Evolutionary conservation across 208 protist genomes (phyloP).

Genomic region (Acanthamoeba healyi): DNA sequence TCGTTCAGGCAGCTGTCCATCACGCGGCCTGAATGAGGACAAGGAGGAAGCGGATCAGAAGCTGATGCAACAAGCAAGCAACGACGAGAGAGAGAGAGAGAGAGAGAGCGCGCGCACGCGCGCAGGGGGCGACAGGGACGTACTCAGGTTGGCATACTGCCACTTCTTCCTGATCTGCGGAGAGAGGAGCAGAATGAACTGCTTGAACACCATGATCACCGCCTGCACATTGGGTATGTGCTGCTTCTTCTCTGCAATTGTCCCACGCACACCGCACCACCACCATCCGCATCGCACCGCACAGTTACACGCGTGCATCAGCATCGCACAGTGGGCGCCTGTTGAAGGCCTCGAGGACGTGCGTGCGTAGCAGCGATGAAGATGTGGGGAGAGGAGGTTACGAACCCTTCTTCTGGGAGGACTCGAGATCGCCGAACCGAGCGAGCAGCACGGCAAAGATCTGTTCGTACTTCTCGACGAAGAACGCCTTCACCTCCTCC

Average conservation of each 20-base stretch:
- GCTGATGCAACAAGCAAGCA: background rate
- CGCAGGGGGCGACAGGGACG: background rate
- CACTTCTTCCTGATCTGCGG: slow-evolving; percentile 55
- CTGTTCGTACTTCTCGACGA: slow-evolving; percentile 34
- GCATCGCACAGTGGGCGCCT: background rate
- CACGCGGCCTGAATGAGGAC: background rate
- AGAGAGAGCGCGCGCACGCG: no score
- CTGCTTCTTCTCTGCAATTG: slow-evolving; percentile 54
- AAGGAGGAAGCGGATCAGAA: background rate
- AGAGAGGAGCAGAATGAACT: slow-evolving; percentile 34
- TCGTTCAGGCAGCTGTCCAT: slow-evolving; percentile 61
- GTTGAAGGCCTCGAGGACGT: no score
- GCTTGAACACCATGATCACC: slow-evolving; percentile 31
- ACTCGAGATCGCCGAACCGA: slow-evolving; percentile 53
- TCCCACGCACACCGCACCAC: background rate
- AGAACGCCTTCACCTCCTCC: slow-evolving; percentile 39
- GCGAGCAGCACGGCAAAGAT: slow-evolving; percentile 64
- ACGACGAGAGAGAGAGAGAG: background rate
- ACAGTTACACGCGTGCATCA: background rate
- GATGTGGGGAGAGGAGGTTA: background rate
- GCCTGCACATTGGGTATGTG: slow-evolving; percentile 23
- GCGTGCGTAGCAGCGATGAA: no score
- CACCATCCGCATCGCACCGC: no score
- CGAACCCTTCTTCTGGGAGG: slow-evolving; percentile 66
- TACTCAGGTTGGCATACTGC: slow-evolving; percentile 67